Conservation (phyloP, 2,329 filamentous ascomycete genomes). For the Botrytis tulipae region DNA sequence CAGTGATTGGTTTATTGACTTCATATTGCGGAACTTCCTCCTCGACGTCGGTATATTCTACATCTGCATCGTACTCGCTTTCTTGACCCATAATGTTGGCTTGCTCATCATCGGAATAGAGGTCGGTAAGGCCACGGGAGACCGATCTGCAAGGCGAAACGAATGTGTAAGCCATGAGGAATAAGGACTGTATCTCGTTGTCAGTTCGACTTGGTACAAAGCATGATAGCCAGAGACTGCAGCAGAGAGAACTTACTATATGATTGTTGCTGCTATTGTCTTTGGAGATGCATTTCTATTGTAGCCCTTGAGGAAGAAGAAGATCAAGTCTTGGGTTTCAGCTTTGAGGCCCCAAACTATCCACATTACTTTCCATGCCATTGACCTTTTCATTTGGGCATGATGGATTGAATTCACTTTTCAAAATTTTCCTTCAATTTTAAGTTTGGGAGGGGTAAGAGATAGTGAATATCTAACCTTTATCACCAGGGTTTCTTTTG, state of each 20-base stretch:
- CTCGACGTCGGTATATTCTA: not conserved
- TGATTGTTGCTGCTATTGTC: not conserved
- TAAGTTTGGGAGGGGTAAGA: not conserved
- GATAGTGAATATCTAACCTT: not conserved
- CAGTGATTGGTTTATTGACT: not conserved
- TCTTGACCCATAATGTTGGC: not conserved
- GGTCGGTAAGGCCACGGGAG: not conserved
- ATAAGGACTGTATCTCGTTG: not conserved
- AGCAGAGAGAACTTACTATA: not conserved
- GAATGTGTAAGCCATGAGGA: slow-evolving; percentile 5
- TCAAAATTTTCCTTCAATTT: not conserved
- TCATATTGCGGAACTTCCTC: not conserved
- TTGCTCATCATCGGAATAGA: not conserved
- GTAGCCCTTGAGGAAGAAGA: not conserved
- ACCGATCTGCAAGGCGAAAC: not conserved
- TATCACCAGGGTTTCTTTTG: not conserved
- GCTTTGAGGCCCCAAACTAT: not conserved
- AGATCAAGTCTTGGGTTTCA: not conserved
- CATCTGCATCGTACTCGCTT: slow-evolving; percentile 2
- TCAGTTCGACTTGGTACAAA: not conserved
- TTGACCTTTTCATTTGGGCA: not conserved
- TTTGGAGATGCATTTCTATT: not conserved
- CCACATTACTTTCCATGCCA: not conserved
- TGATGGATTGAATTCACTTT: not conserved
- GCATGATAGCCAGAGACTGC: not conserved